Evolutionary conservation across 768 basidiomycete species (phyloP).

Genomic region (Agrocybe pediades): DNA sequence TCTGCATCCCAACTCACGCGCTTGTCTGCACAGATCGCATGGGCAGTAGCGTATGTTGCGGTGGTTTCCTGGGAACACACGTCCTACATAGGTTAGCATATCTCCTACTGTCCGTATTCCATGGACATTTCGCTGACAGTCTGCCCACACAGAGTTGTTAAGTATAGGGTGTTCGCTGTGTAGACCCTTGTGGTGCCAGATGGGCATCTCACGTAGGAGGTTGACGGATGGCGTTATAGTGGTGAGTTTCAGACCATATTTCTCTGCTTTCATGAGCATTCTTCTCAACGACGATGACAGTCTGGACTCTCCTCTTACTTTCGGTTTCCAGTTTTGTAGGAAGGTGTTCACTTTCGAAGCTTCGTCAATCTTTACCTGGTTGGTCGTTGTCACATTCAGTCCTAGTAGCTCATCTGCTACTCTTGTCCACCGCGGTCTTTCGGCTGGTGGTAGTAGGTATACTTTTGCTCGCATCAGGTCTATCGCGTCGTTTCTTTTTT

Average conservation of each 20-base stretch:
- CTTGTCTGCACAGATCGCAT: too few species aligned
- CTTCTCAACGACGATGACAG: slow-evolving; percentile 14
- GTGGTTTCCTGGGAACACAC: not conserved
- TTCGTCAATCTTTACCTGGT: not conserved
- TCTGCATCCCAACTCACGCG: too few species aligned
- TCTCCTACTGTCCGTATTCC: slow-evolving; percentile 14
- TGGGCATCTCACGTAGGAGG: slow-evolving; percentile 20
- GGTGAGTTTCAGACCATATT: slow-evolving; percentile 19
- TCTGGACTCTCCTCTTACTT: not conserved
- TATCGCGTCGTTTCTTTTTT: slow-evolving; percentile 27
- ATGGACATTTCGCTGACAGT: slow-evolving; percentile 17
- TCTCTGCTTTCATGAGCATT: slow-evolving; percentile 21
- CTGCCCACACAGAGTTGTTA: slow-evolving; percentile 4
- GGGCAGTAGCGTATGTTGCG: not conserved
- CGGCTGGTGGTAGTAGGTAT: slow-evolving; percentile 16
- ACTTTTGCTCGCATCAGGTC: slow-evolving; percentile 21
- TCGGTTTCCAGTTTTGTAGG: slow-evolving; percentile 27
- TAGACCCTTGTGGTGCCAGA: slow-evolving; percentile 32
- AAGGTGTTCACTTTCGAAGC: slow-evolving; percentile 18
- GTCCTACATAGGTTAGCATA: not conserved
- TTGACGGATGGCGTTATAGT: slow-evolving; percentile 9
- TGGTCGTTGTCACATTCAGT: not conserved
- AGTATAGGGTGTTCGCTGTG: not conserved
- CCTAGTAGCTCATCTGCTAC: slow-evolving; percentile 27
- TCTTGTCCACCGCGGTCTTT: slow-evolving; percentile 28